Percentiles rank a stretch among this genome's conserved stretches.
Evolutionary conservation across 2,329 filamentous ascomycete species (phyloP).

Genomic region (Ophiognomonia clavigignenti-juglandacearum): DNA sequence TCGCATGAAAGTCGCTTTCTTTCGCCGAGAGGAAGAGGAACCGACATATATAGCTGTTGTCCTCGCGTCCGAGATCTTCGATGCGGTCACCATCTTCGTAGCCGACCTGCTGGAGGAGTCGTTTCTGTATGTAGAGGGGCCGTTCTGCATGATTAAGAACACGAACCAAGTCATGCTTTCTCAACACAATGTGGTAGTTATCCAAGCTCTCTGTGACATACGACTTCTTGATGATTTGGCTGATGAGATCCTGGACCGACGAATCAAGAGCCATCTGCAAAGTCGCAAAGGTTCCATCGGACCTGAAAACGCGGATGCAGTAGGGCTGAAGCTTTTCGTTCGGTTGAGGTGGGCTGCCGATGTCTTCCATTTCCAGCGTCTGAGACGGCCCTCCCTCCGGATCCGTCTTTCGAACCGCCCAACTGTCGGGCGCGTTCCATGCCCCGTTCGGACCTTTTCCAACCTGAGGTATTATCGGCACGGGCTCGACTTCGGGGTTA

Average conservation of each 20-base stretch:
- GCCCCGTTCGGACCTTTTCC: slow-evolving; percentile 45
- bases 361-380: slow-evolving; percentile 61
- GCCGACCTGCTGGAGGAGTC: slow-evolving; percentile 83
- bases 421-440: slow-evolving; percentile 95
- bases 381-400: slow-evolving; percentile 53
- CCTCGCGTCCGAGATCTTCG: slow-evolving; percentile 90
- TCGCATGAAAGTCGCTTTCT: slow-evolving; percentile 73
- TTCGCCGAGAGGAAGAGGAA: slow-evolving; percentile 92
- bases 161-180: slow-evolving; percentile 83
- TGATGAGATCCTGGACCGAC: slow-evolving; percentile 79
- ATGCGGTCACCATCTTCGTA: slow-evolving; percentile 83
- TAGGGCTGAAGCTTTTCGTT: slow-evolving; percentile 75
- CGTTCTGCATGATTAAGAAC: slow-evolving; percentile 75
- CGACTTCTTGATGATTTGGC: slow-evolving; percentile 91
- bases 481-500: slow-evolving; percentile 34
- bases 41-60: slow-evolving; percentile 94
- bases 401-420: slow-evolving; percentile 79
- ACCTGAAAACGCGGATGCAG: slow-evolving; percentile 92
- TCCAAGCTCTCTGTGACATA: slow-evolving; percentile 85
- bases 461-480: slow-evolving; percentile 23
- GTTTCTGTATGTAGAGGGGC: slow-evolving; percentile 87
- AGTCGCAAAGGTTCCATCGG: slow-evolving; percentile 90
- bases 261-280: slow-evolving; percentile 80
- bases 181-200: slow-evolving; percentile 93
- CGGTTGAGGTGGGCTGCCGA: slow-evolving; percentile 59